Base-by-base conservation (phyloP, 352 stramenopile genomes). In the Phytopythium cucurbitacearum region DNA sequence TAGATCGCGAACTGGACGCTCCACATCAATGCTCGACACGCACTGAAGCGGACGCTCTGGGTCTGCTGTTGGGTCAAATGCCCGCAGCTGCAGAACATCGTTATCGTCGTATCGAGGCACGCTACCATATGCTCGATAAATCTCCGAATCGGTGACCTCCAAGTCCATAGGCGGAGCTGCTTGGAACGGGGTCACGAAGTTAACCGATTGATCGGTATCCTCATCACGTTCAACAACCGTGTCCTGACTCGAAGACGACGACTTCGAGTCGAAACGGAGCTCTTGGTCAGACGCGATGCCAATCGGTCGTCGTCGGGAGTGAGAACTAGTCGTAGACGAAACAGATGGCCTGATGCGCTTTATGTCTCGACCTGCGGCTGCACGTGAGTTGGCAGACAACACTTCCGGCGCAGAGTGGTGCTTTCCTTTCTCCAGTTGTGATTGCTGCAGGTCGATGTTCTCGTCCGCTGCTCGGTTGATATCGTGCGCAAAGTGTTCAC, bases 121-220 rank as follows among this genome's bases (percentile, higher is more conserved):
- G 15, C 58, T 74, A 37, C 62, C 70, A 28, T 69, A 78, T 4
- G 28, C 40, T 1, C 53, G 58, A 40, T 62, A 54, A 12, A 78
- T 79, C 39, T 78, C 70, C n/a, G 60, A 39, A 38, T 84, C 73
- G 7, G 50, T 65, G n/a, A 79, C 56, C n/a, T 64, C 56, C 33
- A 56, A 56, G 1, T 46, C 48, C 15, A 6, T 28, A 3, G 49
- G 35, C 8, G 51, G 62, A 4, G 60, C 65, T 9, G 67, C 54
- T 48, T 84, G 69, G 10, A 67, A 71, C 9, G 58, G 10, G 8
- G 50, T 58, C 3, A 54, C 53, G 36, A 74, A 47, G 15, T 35
- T 67, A 16, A 76, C 50, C 0, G 57, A 44, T 15, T 57, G 57
- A 11, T 64, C 58, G 40, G 57, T 32, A 10, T 64, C 56, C 45